Evolutionary conservation across 352 stramenopile species (phyloP).

Genomic region (Pythium volutum): DNA sequence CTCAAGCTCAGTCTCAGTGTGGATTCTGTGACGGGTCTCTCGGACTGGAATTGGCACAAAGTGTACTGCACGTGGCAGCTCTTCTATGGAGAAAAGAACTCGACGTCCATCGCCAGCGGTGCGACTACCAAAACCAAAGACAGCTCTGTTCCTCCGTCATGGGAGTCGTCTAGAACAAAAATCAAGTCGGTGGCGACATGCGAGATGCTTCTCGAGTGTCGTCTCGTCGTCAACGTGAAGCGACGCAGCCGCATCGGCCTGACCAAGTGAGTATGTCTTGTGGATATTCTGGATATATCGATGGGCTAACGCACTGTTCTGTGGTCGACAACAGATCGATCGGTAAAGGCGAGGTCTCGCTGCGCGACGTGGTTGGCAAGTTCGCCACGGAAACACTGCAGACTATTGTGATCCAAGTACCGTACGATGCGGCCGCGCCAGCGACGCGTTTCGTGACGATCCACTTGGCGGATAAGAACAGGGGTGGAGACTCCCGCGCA

Average conservation of each 20-base stretch:
- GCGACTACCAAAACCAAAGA: constrained; percentile 1
- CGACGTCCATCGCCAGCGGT: neutral
- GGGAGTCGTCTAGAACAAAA: neutral
- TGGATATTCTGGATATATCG: too few species aligned
- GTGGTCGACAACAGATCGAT: too few species aligned
- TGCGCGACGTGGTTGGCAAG: neutral
- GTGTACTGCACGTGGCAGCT: constrained; percentile 21
- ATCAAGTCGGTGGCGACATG: neutral
- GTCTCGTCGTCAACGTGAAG: constrained; percentile 6
- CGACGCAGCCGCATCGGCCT: constrained; percentile 7
- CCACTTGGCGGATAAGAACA: neutral
- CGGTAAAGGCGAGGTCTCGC: neutral
- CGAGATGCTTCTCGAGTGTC: constrained; percentile 16
- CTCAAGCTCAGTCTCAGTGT: neutral
- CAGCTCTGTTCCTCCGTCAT: neutral
- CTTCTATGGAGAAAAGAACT: neutral
- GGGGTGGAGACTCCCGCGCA: too few species aligned
- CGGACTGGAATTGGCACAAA: constrained; percentile 22
- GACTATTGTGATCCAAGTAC: neutral
- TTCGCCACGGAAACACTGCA: neutral
- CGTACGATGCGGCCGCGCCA: neutral
- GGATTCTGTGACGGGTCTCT: neutral
- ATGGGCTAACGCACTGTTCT: too few species aligned
- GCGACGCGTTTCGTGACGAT: neutral
- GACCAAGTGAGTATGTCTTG: constrained; percentile 17